Base-by-base conservation (phyloP, 2,329 filamentous ascomycete species). In the Xylariales sp. region DNA sequence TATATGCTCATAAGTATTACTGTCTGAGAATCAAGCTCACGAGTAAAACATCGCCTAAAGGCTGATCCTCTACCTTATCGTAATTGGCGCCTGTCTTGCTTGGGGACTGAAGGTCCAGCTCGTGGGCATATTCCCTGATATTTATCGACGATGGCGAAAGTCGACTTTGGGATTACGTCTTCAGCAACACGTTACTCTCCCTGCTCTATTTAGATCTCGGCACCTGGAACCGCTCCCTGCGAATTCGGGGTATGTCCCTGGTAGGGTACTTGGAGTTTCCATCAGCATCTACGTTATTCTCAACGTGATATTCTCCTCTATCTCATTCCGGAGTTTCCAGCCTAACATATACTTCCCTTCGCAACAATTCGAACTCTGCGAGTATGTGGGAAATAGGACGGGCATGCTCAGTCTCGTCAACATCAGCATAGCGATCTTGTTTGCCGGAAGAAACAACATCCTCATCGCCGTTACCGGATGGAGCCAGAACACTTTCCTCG, bases 381-480 rank as follows among this genome's bases (percentile, higher is more conserved):
- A 70, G 36, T 75, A 76, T 5, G 67, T 81, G 14, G 76, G 77
- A 41, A 75, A 76, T 32, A 79, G n/a, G 72, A 78, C 70, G 68
- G 74, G 72, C 1, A 65, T 59, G 5, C 62, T 76, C 1, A 73
- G 73, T 30, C 69, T 77, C 10, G 75, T 75, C 41, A 78, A 78
- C 32, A 48, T 76, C 23, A 65, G 72, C 30, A 69, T 77, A 1
- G 69, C 75, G 7, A 68, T 77, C 58, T 56, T 78, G 5, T 78
- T 76, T 54, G 70, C 75, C 0, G 71, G 75, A 2, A 71, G 76
- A 12, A 77, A 77, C 60, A 77, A 76, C 48, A 36, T 77, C 3
- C 70, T 78, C 9, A 62, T 78, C 30, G 69, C 62, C 1, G 53
- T 76, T 4, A 78, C 75, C 1, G 68, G 73, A 36, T 78, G 76